Evolutionary conservation across 495 filamentous ascomycete species (phyloP).

Genomic region (Podospora fimiseda): DNA sequence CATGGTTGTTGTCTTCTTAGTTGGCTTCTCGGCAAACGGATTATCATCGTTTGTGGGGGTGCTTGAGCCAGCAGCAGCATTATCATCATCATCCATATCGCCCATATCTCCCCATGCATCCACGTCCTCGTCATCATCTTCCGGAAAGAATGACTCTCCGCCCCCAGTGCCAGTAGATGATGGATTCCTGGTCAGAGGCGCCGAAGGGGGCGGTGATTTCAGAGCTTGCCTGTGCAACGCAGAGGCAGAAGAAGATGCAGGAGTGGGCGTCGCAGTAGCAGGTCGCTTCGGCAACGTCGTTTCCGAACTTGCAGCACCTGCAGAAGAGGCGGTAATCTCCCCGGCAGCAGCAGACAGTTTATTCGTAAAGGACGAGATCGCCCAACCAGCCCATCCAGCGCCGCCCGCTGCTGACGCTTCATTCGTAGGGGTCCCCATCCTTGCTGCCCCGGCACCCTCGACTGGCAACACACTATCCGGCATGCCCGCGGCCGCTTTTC

Average conservation of each 20-base stretch:
- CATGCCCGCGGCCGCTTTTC: slow-evolving; percentile 67
- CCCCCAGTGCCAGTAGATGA: slow-evolving; percentile 29
- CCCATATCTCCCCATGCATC: slow-evolving; percentile 70
- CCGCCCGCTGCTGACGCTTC: slow-evolving; percentile 47
- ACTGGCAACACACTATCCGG: slow-evolving; percentile 65
- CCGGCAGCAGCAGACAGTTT: slow-evolving; percentile 78
- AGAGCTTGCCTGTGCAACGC: slow-evolving; percentile 47
- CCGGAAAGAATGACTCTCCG: slow-evolving; percentile 35
- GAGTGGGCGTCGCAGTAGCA: slow-evolving; percentile 10
- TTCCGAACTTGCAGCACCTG: neutral
- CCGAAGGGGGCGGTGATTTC: slow-evolving; percentile 38
- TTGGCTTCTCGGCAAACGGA: slow-evolving; percentile 13
- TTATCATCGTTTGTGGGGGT: slow-evolving; percentile 27
- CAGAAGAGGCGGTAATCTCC: slow-evolving; percentile 55
- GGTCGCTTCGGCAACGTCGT: neutral
- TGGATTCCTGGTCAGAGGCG: slow-evolving; percentile 37
- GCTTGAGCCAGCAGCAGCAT: slow-evolving; percentile 37
- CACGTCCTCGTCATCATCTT: slow-evolving; percentile 45
- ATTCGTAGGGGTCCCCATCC: slow-evolving; percentile 68
- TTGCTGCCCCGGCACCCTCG: slow-evolving; percentile 47
- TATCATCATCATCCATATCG: slow-evolving; percentile 45
- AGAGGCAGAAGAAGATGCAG: slow-evolving; percentile 42
- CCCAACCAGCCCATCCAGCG: slow-evolving; percentile 81
- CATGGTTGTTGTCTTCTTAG: slow-evolving; percentile 21
- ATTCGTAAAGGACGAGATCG: slow-evolving; percentile 97